phyloP scores from a whole-genome alignment of 345 rosid genomes.

The Moricandia moricandioides region DNA sequence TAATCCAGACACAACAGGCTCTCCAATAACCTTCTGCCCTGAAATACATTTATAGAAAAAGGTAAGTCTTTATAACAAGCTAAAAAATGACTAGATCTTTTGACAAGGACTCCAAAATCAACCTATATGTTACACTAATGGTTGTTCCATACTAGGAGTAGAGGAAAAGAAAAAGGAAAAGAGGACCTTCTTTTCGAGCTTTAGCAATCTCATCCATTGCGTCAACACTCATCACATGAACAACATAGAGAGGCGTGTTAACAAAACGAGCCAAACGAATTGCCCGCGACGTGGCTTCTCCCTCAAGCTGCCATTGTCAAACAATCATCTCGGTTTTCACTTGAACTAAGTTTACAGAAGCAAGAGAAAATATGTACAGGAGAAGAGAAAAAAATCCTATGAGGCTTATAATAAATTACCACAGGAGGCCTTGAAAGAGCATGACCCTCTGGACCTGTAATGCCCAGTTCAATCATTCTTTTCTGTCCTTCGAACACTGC shows the following conservation, averaged over 20 bases:
- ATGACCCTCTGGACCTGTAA: constrained; percentile 97
- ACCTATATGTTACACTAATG: background rate
- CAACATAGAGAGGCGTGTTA: constrained; percentile 91
- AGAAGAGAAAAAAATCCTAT: background rate
- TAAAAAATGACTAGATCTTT: background rate
- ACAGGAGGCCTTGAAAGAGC: constrained; percentile 88
- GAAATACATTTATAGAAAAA: constrained; percentile 29
- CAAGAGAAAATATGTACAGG: background rate
- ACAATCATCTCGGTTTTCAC: constrained; percentile 18
- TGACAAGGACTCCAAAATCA: background rate
- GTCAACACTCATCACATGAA: constrained; percentile 98
- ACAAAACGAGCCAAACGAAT: constrained; percentile 86
- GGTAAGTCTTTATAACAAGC: background rate
- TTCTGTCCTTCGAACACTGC: constrained; percentile 93
- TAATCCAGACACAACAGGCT: constrained; percentile 90
- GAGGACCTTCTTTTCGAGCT: constrained; percentile 84
- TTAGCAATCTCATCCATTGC: constrained; percentile 97
- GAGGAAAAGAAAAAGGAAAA: background rate
- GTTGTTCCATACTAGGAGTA: background rate
- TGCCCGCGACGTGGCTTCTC: constrained; percentile 96
- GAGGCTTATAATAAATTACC: constrained; percentile 43
- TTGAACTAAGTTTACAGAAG: background rate
- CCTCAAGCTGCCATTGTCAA: constrained; percentile 67
- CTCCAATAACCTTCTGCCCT: constrained; percentile 96
- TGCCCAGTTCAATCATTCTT: constrained; percentile 88